Percentiles rank a stretch among this genome's conserved stretches.
These are phyloP conservation scores for Agrocybe praecox DNA, from an alignment of 768 basidiomycete species.

Conservation along the genomic window DNA sequence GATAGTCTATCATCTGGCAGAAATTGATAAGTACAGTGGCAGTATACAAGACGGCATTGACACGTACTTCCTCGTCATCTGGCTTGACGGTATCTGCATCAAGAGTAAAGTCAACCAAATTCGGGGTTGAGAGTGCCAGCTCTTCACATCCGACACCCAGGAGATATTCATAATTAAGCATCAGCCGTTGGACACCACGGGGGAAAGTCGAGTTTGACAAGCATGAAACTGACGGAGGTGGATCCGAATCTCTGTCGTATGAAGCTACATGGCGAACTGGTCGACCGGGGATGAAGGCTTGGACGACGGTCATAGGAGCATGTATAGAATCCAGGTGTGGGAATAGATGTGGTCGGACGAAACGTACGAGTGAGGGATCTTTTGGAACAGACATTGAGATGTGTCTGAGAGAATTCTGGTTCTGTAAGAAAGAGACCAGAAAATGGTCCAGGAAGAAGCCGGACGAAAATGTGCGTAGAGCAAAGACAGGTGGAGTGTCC, in stretches of 20 bases:
- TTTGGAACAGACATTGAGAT: constrained; percentile 10
- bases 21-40: neutral
- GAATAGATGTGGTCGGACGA: constrained; percentile 3
- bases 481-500: constrained; percentile 18
- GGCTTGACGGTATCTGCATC: constrained; percentile 21
- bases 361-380: constrained; percentile 1
- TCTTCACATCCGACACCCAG: constrained; percentile 11
- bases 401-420: constrained; percentile 15
- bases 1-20: constrained; percentile 20
- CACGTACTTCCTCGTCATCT: constrained; percentile 20
- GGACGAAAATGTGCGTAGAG: constrained; percentile 19
- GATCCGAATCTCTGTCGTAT: neutral
- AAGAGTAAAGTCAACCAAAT: constrained; percentile 15
- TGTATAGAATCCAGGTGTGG: constrained; percentile 18
- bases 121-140: constrained; percentile 16
- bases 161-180: constrained; percentile 19
- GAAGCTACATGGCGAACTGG: constrained; percentile 19
- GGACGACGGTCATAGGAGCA: constrained; percentile 21
- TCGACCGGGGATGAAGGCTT: constrained; percentile 20
- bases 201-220: constrained; percentile 17
- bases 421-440: constrained; percentile 17
- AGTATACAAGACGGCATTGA: neutral
- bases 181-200: constrained; percentile 19
- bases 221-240: constrained; percentile 14
- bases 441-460: constrained; percentile 16